phyloP scores from a whole-genome alignment of 2,329 filamentous ascomycete species.

The Pseudocercospora macadamiae region DNA sequence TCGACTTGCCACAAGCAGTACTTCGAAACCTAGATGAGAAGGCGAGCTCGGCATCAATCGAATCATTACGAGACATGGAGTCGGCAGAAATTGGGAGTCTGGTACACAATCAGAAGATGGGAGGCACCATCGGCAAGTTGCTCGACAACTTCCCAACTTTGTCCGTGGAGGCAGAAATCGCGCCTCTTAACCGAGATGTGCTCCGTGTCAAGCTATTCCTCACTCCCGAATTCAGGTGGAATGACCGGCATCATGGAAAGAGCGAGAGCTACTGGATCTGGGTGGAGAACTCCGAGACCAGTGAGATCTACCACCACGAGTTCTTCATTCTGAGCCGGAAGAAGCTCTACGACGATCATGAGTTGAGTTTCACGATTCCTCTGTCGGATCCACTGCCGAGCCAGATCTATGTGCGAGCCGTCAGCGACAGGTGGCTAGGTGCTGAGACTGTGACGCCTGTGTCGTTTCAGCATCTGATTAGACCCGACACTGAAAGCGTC shows the following conservation, averaged over 20 bases:
- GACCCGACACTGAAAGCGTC: conserved; percentile 94
- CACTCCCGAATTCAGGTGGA: conserved; percentile 91
- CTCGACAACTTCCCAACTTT: conserved; percentile 91
- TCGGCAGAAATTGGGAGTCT: conserved; percentile 83
- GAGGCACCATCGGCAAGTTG: conserved; percentile 76
- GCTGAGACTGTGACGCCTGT: conserved; percentile 94
- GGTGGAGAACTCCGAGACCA: conserved; percentile 98
- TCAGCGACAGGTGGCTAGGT: conserved; percentile 95
- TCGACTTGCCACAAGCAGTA: conserved; percentile 83
- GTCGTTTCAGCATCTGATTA: conserved; percentile 96
- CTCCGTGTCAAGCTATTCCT: conserved; percentile 86
- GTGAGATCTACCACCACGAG: conserved; percentile 96
- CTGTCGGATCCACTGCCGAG: conserved; percentile 89
- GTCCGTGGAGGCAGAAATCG: conserved; percentile 89
- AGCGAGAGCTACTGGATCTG: conserved; percentile 98
- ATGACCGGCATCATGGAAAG: conserved; percentile 87
- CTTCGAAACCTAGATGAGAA: conserved; percentile 85
- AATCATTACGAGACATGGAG: conserved; percentile 90
- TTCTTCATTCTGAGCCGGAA: conserved; percentile 90
- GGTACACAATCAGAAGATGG: conserved; percentile 88
- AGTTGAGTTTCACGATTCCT: conserved; percentile 96
- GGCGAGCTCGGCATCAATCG: conserved; percentile 71
- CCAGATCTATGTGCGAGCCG: conserved; percentile 92
- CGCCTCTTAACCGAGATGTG: conserved; percentile 91
- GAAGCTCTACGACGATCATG: conserved; percentile 94